Evolutionary conservation across 2,329 filamentous ascomycete genomes (phyloP).

Genomic region (Aspergillus costaricaensis): DNA sequence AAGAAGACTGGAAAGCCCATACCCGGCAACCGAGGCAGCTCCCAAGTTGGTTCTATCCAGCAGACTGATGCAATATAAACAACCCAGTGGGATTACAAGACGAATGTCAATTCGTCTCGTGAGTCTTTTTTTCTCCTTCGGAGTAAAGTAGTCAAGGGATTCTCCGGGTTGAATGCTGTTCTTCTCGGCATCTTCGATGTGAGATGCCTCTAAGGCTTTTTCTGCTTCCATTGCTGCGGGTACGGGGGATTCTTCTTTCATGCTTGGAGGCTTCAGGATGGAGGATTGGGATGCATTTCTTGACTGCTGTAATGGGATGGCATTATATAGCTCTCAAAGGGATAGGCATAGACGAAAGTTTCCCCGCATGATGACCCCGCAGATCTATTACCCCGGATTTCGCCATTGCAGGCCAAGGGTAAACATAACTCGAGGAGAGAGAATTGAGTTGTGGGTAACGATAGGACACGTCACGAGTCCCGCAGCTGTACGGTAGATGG

Average conservation of each 20-base stretch:
- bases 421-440: neutral
- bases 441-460: neutral
- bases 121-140: constrained; percentile 4
- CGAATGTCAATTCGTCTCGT: constrained; percentile 16
- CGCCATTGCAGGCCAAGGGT: neutral
- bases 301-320: too few relatives aligned
- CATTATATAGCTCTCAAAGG: too few relatives aligned
- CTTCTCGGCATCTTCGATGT: neutral
- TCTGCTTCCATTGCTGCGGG: neutral
- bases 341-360: neutral
- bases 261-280: too few relatives aligned
- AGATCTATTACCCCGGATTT: neutral
- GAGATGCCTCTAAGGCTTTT: neutral
- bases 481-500: too few relatives aligned
- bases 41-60: constrained; percentile 21
- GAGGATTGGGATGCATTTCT: too few relatives aligned
- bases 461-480: neutral
- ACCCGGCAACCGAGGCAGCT: constrained; percentile 20
- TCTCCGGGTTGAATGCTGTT: neutral
- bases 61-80: constrained; percentile 16
- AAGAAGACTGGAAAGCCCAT: neutral
- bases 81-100: constrained; percentile 13
- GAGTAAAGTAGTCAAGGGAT: neutral
- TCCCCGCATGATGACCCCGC: neutral
- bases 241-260: too few relatives aligned